Conservation (phyloP, 345 rosid species). For the Limnanthes douglasii region DNA sequence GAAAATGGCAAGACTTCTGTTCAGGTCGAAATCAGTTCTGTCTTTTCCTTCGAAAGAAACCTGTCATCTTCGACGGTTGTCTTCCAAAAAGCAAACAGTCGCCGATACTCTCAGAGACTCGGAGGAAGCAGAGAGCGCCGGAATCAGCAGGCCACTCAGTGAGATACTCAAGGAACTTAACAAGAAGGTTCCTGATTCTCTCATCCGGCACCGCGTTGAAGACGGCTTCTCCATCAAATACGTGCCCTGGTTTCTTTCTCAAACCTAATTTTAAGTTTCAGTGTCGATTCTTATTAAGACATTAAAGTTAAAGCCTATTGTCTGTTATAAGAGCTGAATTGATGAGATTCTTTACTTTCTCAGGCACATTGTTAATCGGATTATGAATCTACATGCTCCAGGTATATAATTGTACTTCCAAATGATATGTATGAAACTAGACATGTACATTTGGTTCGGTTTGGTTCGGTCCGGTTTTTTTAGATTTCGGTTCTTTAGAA, state of each 20-base stretch:
- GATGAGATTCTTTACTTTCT: constrained; percentile 8
- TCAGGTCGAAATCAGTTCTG: too few relatives aligned
- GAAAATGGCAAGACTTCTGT: too few relatives aligned
- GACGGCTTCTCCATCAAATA: constrained; percentile 54
- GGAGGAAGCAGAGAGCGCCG: constrained; percentile 22
- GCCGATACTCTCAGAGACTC: not conserved
- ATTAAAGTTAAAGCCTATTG: too few relatives aligned
- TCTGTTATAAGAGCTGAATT: too few relatives aligned
- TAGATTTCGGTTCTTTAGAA: too few relatives aligned
- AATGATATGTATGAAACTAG: too few relatives aligned
- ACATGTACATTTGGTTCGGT: too few relatives aligned
- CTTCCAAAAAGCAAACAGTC: too few relatives aligned
- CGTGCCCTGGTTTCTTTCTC: constrained; percentile 48
- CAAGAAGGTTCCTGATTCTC: constrained; percentile 62
- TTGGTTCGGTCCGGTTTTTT: too few relatives aligned
- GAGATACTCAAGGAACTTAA: constrained; percentile 66
- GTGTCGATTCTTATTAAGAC: not conserved
- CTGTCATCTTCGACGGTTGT: constrained; percentile 11
- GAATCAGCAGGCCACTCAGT: constrained; percentile 52
- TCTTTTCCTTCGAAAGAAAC: too few relatives aligned
- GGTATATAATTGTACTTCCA: too few relatives aligned
- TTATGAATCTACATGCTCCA: constrained; percentile 74
- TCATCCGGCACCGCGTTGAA: constrained; percentile 33
- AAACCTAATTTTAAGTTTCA: constrained; percentile 1
- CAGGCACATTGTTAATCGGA: constrained; percentile 74